phyloP scores from a whole-genome alignment of 176 grass and related monocot species.

The Sorghum bicolor region DNA sequence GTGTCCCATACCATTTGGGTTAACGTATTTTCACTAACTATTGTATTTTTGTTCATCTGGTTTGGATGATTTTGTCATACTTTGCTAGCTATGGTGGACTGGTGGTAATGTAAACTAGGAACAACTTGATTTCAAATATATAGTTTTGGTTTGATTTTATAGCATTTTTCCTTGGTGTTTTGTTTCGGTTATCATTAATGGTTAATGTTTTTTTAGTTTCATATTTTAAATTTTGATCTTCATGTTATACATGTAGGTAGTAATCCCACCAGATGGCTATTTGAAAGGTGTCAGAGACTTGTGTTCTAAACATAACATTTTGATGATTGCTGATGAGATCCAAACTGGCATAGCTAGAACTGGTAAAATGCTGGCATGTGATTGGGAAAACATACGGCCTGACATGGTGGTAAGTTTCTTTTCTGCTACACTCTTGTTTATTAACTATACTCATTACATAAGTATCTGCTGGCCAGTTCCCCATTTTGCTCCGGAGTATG shows the following conservation, averaged over 20 bases:
- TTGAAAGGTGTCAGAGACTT: constrained; percentile 85
- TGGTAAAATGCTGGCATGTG: constrained; percentile 83
- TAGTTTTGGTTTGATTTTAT: constrained; percentile 22
- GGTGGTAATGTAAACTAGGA: constrained; percentile 4
- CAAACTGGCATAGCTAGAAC: constrained; percentile 98
- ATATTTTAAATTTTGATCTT: neutral
- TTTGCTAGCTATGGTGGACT: neutral
- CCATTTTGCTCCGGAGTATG: neutral
- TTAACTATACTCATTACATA: neutral
- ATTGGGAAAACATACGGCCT: constrained; percentile 87
- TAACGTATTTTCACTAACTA: neutral
- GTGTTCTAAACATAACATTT: constrained; percentile 80
- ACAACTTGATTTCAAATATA: neutral
- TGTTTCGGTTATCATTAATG: neutral
- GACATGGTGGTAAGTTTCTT: constrained; percentile 78
- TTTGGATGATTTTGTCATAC: neutral
- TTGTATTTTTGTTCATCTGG: neutral
- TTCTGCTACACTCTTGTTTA: neutral
- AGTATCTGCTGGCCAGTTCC: constrained; percentile 7
- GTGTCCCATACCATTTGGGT: neutral
- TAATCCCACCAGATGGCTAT: constrained; percentile 89
- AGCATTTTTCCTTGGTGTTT: neutral
- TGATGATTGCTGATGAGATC: constrained; percentile 99
- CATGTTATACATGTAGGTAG: constrained; percentile 44
- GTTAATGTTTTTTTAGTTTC: neutral